Conservation (phyloP, 2,329 filamentous ascomycete genomes). For the Talaromyces albobiverticillius region DNA sequence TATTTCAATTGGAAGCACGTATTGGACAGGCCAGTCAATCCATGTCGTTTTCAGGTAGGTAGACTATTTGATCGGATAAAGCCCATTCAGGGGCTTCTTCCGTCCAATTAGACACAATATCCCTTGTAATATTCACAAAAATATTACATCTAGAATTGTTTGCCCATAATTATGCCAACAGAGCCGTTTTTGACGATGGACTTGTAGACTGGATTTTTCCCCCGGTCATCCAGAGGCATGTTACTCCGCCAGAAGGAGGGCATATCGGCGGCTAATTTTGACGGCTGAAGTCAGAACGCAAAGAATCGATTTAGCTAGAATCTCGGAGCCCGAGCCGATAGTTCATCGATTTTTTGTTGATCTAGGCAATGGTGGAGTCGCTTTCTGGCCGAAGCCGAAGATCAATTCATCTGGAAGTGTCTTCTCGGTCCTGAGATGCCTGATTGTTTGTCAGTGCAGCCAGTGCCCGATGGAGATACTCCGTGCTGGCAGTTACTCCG, state of each 20-base stretch:
- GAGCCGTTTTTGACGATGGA: background rate
- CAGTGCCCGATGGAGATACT: background rate
- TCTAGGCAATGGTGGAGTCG: background rate
- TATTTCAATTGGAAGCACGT: background rate
- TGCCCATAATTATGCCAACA: background rate
- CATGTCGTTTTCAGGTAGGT: background rate
- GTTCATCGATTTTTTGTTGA: background rate
- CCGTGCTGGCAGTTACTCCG: constrained; percentile 1
- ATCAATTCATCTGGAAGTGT: no score
- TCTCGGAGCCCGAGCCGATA: constrained; percentile 3
- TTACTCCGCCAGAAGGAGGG: background rate
- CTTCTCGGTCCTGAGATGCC: no score
- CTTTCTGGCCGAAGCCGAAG: background rate
- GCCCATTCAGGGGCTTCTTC: background rate
- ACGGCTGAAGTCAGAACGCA: background rate
- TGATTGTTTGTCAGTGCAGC: background rate
- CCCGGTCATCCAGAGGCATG: background rate
- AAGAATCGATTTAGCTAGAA: no score
- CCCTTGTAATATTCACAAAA: background rate
- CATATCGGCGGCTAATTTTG: background rate
- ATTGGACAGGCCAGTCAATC: background rate
- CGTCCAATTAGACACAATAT: background rate
- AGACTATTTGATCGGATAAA: background rate
- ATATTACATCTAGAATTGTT: background rate
- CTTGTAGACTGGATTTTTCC: background rate